A percentile compares a stretch with the other conserved stretches of the same genome.
Evolutionary conservation across 129 eudicot species (phyloP).

Genomic region (Saussurea involucrata): DNA sequence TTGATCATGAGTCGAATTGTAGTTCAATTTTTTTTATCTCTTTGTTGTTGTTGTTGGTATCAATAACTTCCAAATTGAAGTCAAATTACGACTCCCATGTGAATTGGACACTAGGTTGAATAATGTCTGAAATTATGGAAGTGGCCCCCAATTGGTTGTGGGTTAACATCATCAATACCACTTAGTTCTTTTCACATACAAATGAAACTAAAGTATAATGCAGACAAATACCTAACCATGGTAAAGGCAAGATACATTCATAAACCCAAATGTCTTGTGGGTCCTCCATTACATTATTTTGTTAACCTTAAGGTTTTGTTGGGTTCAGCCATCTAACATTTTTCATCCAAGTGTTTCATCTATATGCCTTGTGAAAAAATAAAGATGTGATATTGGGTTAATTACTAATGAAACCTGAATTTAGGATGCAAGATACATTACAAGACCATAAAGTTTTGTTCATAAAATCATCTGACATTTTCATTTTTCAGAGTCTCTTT

Average conservation of each 20-base stretch:
- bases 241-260: constrained; percentile 25
- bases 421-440: constrained; percentile 6
- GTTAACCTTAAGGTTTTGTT: constrained; percentile 7
- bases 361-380: background rate
- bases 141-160: constrained; percentile 40
- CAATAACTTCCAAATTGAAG: constrained; percentile 17
- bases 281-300: constrained; percentile 27
- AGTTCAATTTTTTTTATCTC: constrained; percentile 23
- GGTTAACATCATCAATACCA: constrained; percentile 27
- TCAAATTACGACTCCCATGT: constrained; percentile 36
- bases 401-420: background rate
- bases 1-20: constrained; percentile 13
- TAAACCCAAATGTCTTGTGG: constrained; percentile 20
- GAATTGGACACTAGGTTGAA: constrained; percentile 27
- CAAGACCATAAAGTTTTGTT: background rate
- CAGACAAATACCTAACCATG: constrained; percentile 25
- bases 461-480: background rate
- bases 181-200: constrained; percentile 22
- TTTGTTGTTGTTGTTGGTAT: constrained; percentile 18
- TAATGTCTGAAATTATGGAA: constrained; percentile 37
- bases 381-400: background rate
- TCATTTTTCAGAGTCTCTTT: constrained; percentile 6
- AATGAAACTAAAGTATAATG: constrained; percentile 31
- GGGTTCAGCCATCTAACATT: constrained; percentile 7
- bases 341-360: constrained; percentile 7